phyloP scores from a whole-genome alignment of 192 early-diverging fungal genomes.

The Rhizophagus sp. region DNA sequence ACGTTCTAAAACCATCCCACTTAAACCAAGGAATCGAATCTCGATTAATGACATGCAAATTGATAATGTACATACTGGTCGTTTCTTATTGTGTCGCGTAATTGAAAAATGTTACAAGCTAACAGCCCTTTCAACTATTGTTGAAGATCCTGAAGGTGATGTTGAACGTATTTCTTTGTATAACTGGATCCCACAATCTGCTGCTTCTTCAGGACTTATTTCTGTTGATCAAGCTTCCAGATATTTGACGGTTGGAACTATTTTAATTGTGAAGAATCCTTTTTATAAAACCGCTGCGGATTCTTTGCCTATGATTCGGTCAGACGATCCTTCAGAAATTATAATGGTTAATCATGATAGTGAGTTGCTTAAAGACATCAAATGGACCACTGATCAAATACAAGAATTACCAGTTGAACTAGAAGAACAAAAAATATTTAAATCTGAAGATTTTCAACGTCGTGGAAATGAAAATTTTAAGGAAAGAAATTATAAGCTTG shows the following conservation, averaged over 20 bases:
- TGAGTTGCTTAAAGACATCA: not conserved
- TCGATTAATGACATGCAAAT: not conserved
- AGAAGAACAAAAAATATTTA: too few relatives aligned
- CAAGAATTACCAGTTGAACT: too few relatives aligned
- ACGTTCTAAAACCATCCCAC: not conserved
- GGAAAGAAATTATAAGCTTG: conserved; percentile 64
- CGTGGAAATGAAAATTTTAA: conserved; percentile 76
- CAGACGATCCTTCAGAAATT: not conserved
- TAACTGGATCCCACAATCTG: not conserved
- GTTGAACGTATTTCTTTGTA: not conserved
- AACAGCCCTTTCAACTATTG: not conserved
- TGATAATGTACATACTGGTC: not conserved
- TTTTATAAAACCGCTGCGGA: not conserved
- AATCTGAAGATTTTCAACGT: not conserved
- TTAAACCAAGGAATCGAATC: not conserved
- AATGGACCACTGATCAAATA: not conserved
- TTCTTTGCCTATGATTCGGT: not conserved
- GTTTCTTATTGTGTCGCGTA: not conserved
- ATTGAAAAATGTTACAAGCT: not conserved
- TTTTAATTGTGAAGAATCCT: not conserved
- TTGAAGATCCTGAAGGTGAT: conserved; percentile 1
- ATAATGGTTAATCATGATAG: not conserved
- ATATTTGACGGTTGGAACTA: not conserved
- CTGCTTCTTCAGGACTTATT: too few relatives aligned
- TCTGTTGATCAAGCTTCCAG: not conserved